A percentile compares a stretch with the other conserved stretches of the same genome.
These are phyloP conservation scores for Mercurialis annua DNA, from an alignment of 345 rosid genomes.

Conservation along the genomic window DNA sequence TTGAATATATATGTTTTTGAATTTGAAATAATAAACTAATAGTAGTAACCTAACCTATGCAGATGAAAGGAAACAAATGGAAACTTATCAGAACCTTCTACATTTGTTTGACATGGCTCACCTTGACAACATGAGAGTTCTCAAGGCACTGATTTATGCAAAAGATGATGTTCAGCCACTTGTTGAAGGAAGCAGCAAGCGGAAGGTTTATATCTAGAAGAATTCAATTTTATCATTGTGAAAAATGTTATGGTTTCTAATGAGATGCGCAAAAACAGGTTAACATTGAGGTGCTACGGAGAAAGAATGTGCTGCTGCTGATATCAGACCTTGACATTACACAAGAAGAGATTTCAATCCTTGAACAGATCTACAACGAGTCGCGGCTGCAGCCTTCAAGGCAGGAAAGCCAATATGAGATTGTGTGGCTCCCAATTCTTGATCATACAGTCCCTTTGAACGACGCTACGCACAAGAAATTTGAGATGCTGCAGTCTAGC, in stretches of 20 bases:
- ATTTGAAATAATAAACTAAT: too few relatives aligned
- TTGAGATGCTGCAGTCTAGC: conserved; percentile 15
- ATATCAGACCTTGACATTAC: conserved; percentile 27
- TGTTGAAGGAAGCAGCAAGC: conserved; percentile 36
- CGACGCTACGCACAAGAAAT: conserved; percentile 1
- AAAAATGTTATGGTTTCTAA: neutral
- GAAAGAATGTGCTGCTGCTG: conserved; percentile 30
- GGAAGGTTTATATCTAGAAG: conserved; percentile 37
- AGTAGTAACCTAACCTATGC: conserved; percentile 15
- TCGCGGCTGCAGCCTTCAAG: conserved; percentile 18
- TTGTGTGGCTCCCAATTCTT: conserved; percentile 29
- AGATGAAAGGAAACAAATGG: conserved; percentile 39
- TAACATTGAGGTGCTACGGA: conserved; percentile 24
- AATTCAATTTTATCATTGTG: too few relatives aligned
- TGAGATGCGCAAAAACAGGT: conserved; percentile 7
- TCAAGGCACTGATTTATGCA: conserved; percentile 38
- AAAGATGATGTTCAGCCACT: conserved; percentile 48
- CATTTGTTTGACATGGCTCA: conserved; percentile 32
- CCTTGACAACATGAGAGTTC: conserved; percentile 45
- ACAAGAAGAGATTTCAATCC: conserved; percentile 21
- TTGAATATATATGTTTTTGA: too few relatives aligned
- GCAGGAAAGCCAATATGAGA: conserved; percentile 24
- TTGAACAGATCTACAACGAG: conserved; percentile 25
- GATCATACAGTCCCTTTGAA: neutral
- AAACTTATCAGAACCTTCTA: conserved; percentile 33